phyloP scores from a whole-genome alignment of 2,329 filamentous ascomycete species.

The Sordariomycetes sp. region DNA sequence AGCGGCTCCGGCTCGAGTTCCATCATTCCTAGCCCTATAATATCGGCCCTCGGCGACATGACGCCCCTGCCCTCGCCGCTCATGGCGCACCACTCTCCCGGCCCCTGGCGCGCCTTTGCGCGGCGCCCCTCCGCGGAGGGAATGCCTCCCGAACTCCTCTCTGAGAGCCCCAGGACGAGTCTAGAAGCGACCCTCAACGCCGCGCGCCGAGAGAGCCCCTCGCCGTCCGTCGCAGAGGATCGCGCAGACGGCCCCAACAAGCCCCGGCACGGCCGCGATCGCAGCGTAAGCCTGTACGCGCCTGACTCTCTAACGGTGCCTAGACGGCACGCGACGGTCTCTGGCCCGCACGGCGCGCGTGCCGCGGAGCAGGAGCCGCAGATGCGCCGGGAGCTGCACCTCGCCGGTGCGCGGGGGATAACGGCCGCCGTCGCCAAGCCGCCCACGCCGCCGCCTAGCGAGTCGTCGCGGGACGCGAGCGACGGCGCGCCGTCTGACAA shows the following conservation, averaged over 20 bases:
- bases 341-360: slow-evolving; percentile 40
- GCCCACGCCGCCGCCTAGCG: slow-evolving; percentile 74
- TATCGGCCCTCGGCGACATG: slow-evolving; percentile 64
- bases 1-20: slow-evolving; percentile 48
- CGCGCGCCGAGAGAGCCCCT: slow-evolving; percentile 12
- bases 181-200: slow-evolving; percentile 34
- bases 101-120: slow-evolving; percentile 48
- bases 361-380: slow-evolving; percentile 24
- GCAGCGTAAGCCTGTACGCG: slow-evolving; percentile 80
- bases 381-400: slow-evolving; percentile 63
- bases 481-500: slow-evolving; percentile 26
- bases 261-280: slow-evolving; percentile 50
- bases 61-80: slow-evolving; percentile 70
- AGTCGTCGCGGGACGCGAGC: slow-evolving; percentile 40
- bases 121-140: slow-evolving; percentile 34
- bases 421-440: slow-evolving; percentile 43
- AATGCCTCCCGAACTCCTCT: slow-evolving; percentile 21
- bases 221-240: neutral
- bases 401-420: slow-evolving; percentile 68
- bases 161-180: slow-evolving; percentile 26
- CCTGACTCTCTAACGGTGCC: slow-evolving; percentile 58
- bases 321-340: slow-evolving; percentile 62
- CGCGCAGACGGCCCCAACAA: neutral
- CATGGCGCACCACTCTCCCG: slow-evolving; percentile 49
- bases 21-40: slow-evolving; percentile 56